A percentile compares a stretch with the other conserved stretches of the same genome.
These are phyloP conservation scores for Aspergillus tamarii DNA, from an alignment of 2,329 filamentous ascomycete species.

Conservation along the genomic window DNA sequence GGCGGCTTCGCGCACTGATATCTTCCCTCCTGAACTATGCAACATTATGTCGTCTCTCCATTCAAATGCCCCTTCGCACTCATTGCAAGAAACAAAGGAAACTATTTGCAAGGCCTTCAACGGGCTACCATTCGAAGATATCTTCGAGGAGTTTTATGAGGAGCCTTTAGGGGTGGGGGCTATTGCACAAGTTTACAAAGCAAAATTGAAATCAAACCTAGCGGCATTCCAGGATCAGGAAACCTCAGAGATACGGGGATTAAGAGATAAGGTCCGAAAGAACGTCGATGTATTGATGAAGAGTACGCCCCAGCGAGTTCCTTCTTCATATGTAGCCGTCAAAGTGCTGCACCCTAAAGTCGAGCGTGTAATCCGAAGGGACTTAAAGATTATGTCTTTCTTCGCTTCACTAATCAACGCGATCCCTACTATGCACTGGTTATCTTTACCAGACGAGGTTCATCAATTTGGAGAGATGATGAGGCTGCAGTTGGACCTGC, in stretches of 20 bases:
- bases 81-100: conserved; percentile 74
- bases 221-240: conserved; percentile 65
- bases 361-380: conserved; percentile 85
- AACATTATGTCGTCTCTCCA: conserved; percentile 91
- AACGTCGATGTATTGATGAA: conserved; percentile 88
- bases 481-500: conserved; percentile 91
- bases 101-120: conserved; percentile 83
- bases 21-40: conserved; percentile 93
- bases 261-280: conserved; percentile 72
- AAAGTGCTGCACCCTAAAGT: conserved; percentile 94
- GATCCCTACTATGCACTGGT: conserved; percentile 94
- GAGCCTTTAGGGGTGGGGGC: conserved; percentile 88
- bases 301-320: conserved; percentile 79
- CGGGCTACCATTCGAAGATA: conserved; percentile 78
- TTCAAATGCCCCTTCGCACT: conserved; percentile 91
- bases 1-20: conserved; percentile 94
- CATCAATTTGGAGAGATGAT: conserved; percentile 97
- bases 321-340: conserved; percentile 89
- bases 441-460: conserved; percentile 94
- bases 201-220: conserved; percentile 81
- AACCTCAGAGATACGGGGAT: conserved; percentile 56
- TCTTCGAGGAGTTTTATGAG: conserved; percentile 95
- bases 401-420: conserved; percentile 83
- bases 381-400: conserved; percentile 90
- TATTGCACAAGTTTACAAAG: conserved; percentile 97